Base-by-base conservation (phyloP, 2,329 filamentous ascomycete genomes). In the Aspergillus costaricaensis region DNA sequence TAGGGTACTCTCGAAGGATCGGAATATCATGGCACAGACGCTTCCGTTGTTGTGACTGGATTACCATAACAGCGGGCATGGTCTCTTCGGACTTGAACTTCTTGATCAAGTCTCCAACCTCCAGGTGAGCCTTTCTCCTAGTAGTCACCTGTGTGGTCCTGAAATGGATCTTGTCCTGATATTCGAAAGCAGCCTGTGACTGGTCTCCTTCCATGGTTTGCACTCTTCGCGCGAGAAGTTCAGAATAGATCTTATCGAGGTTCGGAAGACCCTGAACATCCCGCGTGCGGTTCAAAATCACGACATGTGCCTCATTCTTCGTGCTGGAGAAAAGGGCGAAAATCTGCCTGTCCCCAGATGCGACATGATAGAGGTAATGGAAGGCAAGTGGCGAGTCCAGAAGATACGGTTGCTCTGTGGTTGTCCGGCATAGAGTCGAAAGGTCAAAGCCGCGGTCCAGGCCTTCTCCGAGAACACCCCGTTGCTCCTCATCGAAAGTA, bases 381-480 rank as follows among this genome's bases (percentile, higher is more conserved):
- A 96, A 99, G 19, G 88, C 88, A 73, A 98, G 82, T 0, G 86
- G 83, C 0, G 88, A 86, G 2, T 88, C 84, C 17, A 89, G 85
- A 2, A 99, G 86, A 70, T 99, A 99, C 0, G 89, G 84, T 50
- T 84, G 81, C 70, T 92, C 90, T 0, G 83, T 76, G 0, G 88
- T 85, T 17, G 87, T 82, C 52, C 88, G 86, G 66, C 88, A 87
- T 48, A 99, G 79, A 6, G 91, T 85, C 10, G 85, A 85, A 3
- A 99, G 82, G 67, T 97, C 92, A 69, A 99, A 99, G 0, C 95
- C 96, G 68, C 94, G 89, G 67, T 99, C 95, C 7, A 99, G 80
- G 57, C 95, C 95, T 70, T 90, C 94, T 53, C 95, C 95, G 8
- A 99, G 85, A 2, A 97, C 93, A 67, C 94, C 96, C 62, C 90